Percentiles rank a stretch among this genome's conserved stretches.
Evolutionary conservation across 257 asterid genomes (phyloP).

Genomic region (Nicotiana undulata): DNA sequence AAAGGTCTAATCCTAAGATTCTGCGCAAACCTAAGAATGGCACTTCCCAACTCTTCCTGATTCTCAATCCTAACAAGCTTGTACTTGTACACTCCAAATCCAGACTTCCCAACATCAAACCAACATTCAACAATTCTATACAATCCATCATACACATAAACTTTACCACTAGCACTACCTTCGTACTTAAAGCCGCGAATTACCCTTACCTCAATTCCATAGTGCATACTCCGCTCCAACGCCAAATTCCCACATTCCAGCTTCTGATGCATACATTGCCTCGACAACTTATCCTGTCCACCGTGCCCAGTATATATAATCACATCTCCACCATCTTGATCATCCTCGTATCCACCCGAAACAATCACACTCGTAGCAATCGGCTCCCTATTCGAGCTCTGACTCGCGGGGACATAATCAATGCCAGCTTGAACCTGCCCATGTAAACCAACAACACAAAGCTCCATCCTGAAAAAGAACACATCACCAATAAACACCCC

Average conservation of each 20-base stretch:
- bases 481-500: constrained; percentile 70
- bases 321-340: constrained; percentile 73
- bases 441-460: constrained; percentile 76
- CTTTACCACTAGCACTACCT: constrained; percentile 62
- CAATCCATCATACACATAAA: constrained; percentile 82
- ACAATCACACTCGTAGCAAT: constrained; percentile 85
- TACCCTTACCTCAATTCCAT: constrained; percentile 79
- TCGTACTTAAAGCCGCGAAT: constrained; percentile 74
- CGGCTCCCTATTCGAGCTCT: constrained; percentile 80
- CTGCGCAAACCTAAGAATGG: constrained; percentile 45
- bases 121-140: constrained; percentile 55
- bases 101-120: constrained; percentile 79
- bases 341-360: constrained; percentile 92
- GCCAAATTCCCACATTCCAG: constrained; percentile 82
- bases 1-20: constrained; percentile 41
- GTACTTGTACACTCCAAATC: constrained; percentile 71
- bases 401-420: constrained; percentile 60
- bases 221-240: constrained; percentile 74
- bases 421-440: constrained; percentile 92
- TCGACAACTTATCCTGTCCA: constrained; percentile 60
- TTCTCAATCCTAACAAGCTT: constrained; percentile 56
- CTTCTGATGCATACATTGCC: constrained; percentile 71
- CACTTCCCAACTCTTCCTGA: constrained; percentile 73
- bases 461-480: constrained; percentile 78
- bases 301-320: constrained; percentile 93